Evolutionary conservation across 208 protist species (phyloP), one percentile per base, ranked within the genome.

Genomic region (Crithidia acanthocephali): DNA sequence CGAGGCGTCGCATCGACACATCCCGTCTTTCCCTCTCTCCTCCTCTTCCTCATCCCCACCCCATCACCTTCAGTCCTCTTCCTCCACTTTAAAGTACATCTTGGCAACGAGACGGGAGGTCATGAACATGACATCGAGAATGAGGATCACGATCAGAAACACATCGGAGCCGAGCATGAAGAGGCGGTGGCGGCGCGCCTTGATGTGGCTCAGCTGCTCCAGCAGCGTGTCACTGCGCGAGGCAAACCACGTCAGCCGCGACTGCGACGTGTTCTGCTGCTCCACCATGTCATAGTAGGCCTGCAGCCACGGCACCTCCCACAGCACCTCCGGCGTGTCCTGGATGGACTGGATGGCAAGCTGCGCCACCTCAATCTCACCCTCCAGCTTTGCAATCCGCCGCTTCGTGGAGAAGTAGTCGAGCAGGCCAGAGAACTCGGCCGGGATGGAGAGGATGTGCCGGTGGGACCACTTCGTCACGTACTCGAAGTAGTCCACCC

Each of bases 101-200:
- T 76, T 83, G 10, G 79, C 55, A 13, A 91, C 63, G 30, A 93
- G 80, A 6, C 68, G 61, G 10, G 81, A 64, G 33, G 83, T 84
- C 67, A 93, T 84, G 48, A 85, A 80, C 57, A 84, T 52, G 15
- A 91, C 85, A 55, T 93, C 88, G 18, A 83, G 56, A 40, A 93
- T 65, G 0, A 93, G 72, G 32, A 93, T 58, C 22, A 88, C 76
- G 64, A 93, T 93, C 13, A 93, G 75, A 65, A 91, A 87, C 6
- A 90, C 83, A 63, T 93, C 88, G 16, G 84, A 88, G 27, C 88
- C 83, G 11, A 91, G 60, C 76, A 93, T 93, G 65, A 93, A 93
- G n/a, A 93, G 73, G 45, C 81, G 47, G 68, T 82, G 74, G 23
- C 78, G 84, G 13, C 87, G 74, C n/a, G 50, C 71, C 62, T 93